These are phyloP conservation scores for Nymphaea colorata DNA, from an alignment of 164 flowering plant species.

Conservation along the genomic window DNA sequence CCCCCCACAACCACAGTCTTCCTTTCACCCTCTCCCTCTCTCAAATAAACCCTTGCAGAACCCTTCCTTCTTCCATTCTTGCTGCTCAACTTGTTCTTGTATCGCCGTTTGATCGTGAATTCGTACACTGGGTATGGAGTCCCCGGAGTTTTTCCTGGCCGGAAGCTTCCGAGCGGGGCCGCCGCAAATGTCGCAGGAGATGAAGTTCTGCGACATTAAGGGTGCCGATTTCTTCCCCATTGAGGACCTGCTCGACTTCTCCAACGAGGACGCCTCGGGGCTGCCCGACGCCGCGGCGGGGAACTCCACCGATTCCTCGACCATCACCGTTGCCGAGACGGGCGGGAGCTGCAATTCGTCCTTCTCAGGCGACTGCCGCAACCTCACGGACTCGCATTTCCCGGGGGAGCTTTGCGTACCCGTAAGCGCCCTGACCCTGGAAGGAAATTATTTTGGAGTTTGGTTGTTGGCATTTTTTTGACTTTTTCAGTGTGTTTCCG, in stretches of 20 bases:
- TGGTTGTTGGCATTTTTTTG: background rate
- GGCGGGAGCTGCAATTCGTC: constrained; percentile 57
- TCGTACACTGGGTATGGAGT: constrained; percentile 24
- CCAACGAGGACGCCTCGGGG: constrained; percentile 37
- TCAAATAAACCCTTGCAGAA: constrained; percentile 29
- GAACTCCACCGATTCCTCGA: constrained; percentile 41
- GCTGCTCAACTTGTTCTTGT: constrained; percentile 2
- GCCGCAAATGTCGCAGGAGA: constrained; percentile 28
- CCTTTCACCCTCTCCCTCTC: background rate
- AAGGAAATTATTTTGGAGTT: background rate
- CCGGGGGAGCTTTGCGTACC: constrained; percentile 82
- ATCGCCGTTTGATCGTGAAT: background rate
- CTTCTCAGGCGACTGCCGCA: constrained; percentile 35
- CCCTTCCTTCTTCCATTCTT: constrained; percentile 4
- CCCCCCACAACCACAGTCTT: background rate
- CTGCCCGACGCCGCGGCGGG: constrained; percentile 16
- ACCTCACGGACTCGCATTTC: constrained; percentile 33
- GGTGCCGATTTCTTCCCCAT: constrained; percentile 49
- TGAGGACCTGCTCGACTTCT: constrained; percentile 83
- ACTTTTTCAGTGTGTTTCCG: background rate
- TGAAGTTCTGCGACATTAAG: constrained; percentile 19
- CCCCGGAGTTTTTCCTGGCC: constrained; percentile 32
- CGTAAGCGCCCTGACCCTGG: constrained; percentile 25
- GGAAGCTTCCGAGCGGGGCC: constrained; percentile 14
- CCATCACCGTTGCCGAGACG: constrained; percentile 33